Evolutionary conservation across 805 yeast genomes (phyloP), one percentile per base, ranked within the genome.

Genomic region (Candida morakotiae): DNA sequence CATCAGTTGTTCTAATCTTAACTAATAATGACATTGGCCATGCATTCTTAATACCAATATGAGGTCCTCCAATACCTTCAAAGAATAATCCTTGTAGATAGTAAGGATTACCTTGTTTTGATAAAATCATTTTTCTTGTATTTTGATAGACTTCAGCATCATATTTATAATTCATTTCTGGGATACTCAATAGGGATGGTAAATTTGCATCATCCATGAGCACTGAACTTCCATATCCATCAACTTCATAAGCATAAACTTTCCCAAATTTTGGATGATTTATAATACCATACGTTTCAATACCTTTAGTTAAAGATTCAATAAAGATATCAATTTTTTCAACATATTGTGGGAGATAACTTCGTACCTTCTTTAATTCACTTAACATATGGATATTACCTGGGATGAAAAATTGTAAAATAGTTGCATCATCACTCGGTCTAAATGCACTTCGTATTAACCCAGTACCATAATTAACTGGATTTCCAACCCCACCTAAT

Each of bases 161-260:
- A 5, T 63, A 57, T 6, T 77, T 47, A 53, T 75, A 83, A 0
- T 95, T 94, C 52, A 85, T 58, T 45, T 85, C 89, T 0, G 96
- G 95, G 22, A 88, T 65, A 1, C 95, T 75, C 28, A 87, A 62
- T 23, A 86, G 51, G 1, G 95, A 85, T 1, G 96, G 96, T 13
- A 87, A 68, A 52, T 88, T 88, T 16, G 96, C 96, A 58, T 87
- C 96, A 57, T 87, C 95, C 95, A 87, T 87, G 44, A 80, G 68
- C 17, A 75, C 62, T 0, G 71, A 45, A 19, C 93, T 70, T 2
- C 95, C 95, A 53, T 73, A 87, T 0, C 96, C 96, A 56, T 88
- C 96, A 14, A 87, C 81, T 56, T 87, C 96, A 50, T 81, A 87
- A 0, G 96, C 96, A 48, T 77, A 85, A 4, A 87, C 95, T 42